A percentile compares a stretch with the other conserved stretches of the same genome.
Conservation (phyloP, 2,329 filamentous ascomycete species). For the Exophiala sp. region DNA sequence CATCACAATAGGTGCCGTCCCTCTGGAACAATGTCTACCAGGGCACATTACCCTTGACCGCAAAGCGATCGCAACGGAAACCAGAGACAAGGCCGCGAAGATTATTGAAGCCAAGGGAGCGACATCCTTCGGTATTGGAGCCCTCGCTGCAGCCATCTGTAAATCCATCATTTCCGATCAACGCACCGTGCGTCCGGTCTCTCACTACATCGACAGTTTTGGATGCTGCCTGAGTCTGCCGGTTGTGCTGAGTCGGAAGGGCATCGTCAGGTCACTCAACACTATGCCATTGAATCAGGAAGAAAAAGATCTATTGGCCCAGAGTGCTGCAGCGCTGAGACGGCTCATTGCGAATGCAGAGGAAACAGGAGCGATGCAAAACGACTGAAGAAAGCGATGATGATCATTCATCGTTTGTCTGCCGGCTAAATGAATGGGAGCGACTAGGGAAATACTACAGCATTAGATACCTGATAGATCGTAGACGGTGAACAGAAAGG, state of each 20-base stretch:
- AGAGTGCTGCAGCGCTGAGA: slow-evolving; percentile 18
- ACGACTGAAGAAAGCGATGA: too few relatives aligned
- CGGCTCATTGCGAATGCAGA: slow-evolving; percentile 19
- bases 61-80: slow-evolving; percentile 42
- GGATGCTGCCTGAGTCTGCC: slow-evolving; percentile 51
- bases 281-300: slow-evolving; percentile 22
- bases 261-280: slow-evolving; percentile 39
- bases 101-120: slow-evolving; percentile 52
- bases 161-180: slow-evolving; percentile 50
- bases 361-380: background rate
- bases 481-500: too few relatives aligned
- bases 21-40: slow-evolving; percentile 36
- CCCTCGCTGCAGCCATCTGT: slow-evolving; percentile 48
- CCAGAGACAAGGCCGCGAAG: slow-evolving; percentile 45
- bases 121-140: slow-evolving; percentile 50
- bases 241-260: slow-evolving; percentile 47
- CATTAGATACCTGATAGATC: too few relatives aligned
- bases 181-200: slow-evolving; percentile 46
- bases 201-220: slow-evolving; percentile 48
- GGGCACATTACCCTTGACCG: slow-evolving; percentile 30
- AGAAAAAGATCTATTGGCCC: slow-evolving; percentile 19
- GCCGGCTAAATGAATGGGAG: too few relatives aligned
- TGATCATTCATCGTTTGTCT: too few relatives aligned
- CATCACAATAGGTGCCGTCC: slow-evolving; percentile 42
- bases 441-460: too few relatives aligned